Evolutionary conservation across 257 asterid species (phyloP).

Genomic region (Przewalskia tangutica): DNA sequence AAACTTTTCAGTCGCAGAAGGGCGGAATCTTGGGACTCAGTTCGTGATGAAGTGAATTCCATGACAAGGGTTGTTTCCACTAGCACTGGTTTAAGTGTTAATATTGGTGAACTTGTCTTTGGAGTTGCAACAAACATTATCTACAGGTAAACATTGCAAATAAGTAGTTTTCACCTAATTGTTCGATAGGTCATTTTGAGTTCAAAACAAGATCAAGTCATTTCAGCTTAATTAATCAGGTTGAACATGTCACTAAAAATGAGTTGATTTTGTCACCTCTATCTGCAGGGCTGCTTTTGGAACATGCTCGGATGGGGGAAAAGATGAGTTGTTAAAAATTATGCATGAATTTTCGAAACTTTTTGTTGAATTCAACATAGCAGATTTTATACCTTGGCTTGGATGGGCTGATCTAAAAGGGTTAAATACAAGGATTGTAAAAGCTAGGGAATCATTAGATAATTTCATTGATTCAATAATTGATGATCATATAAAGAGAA

Average conservation of each 20-base stretch:
- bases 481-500: conserved; percentile 46
- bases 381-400: conserved; percentile 52
- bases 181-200: neutral
- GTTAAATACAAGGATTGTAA: conserved; percentile 23
- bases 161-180: too few species aligned
- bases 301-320: conserved; percentile 43
- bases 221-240: too few species aligned
- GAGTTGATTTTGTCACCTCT: neutral
- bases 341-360: conserved; percentile 56
- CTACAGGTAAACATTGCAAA: conserved; percentile 4
- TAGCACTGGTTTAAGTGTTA: too few species aligned
- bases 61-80: too few species aligned
- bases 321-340: conserved; percentile 47
- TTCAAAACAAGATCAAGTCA: neutral
- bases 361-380: conserved; percentile 49
- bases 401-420: conserved; percentile 50
- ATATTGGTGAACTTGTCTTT: conserved; percentile 43
- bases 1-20: too few species aligned
- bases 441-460: conserved; percentile 48
- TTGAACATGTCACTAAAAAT: too few species aligned
- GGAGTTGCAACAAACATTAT: conserved; percentile 44
- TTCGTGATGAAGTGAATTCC: too few species aligned
- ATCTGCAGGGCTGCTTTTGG: conserved; percentile 60
- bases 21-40: too few species aligned
- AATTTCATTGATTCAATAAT: conserved; percentile 45